Base-by-base conservation (phyloP, 257 asterid genomes). In the Fraxinus excelsior region DNA sequence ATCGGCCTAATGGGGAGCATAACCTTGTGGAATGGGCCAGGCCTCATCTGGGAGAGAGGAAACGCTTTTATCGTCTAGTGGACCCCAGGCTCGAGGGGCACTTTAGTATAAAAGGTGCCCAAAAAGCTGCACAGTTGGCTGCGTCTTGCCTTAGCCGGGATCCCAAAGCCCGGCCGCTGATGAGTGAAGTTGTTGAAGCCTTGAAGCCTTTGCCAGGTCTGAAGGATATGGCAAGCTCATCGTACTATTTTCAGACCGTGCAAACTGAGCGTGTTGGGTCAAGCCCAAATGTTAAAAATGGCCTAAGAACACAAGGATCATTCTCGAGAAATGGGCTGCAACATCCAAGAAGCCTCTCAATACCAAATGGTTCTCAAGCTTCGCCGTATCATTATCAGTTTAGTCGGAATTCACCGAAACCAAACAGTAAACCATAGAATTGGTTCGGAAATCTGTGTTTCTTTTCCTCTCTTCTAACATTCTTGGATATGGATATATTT, bases 141-240 rank as follows among this genome's bases (percentile, higher is more conserved):
- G 86, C 89, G 0, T 81, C 86, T 23, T 88, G 92, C 82, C 88
- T 88, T 46, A 86, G 83, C 86, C 85, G 92, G 46, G 92, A 88
- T 26, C 79, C 90, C 6, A 88, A 88, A 83, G 83, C 37, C 14
- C 58, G 92, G 70, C 92, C 92, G 7, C 76, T 83, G 1, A 88
- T 88, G 92, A 88, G 92, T 35, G 89, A 88, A 81, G 90, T 86
- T 2, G 90, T 86, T n/a, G 90, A 88, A 46, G 91, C 82, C 72
- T 71, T 88, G 77, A 88, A 86, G 77, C 93, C 93, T 74, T 83
- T 88, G 44, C 93, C 93, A 40, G 80, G 72, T 82, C 89, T 88
- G 49, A 88, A 88, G 80, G 93, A 88, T 87, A 86, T 88, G 93
- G 93, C 93, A 0, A 88, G 91, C 85, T 88, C 93, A 3, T 88